Evolutionary conservation across 139 green algal species (phyloP).

Genomic region (Chlorella sp.): DNA sequence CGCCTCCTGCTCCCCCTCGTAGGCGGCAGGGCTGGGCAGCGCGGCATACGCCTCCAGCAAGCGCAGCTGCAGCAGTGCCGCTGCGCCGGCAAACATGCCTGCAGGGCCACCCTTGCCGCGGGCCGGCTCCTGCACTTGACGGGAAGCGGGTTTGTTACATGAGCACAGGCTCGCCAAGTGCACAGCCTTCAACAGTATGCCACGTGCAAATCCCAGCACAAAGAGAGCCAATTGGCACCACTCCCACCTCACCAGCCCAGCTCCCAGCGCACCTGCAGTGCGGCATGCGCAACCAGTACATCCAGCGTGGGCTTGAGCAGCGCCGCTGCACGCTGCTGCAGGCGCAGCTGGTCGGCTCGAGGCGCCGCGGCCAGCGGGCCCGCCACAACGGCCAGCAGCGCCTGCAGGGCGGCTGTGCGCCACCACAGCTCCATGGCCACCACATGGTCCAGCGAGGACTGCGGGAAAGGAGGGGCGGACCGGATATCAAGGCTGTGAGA

Average conservation of each 20-base stretch:
- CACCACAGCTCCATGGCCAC: slow-evolving; percentile 79
- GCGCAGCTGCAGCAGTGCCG: slow-evolving; percentile 70
- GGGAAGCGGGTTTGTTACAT: background rate
- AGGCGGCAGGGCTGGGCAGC: slow-evolving; percentile 49
- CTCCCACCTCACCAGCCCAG: background rate
- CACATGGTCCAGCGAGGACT: slow-evolving; percentile 57
- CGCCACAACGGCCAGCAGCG: slow-evolving; percentile 61
- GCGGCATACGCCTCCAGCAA: slow-evolving; percentile 75
- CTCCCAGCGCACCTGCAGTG: slow-evolving; percentile 24
- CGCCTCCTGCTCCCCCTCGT: slow-evolving; percentile 51
- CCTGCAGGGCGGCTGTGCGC: slow-evolving; percentile 71
- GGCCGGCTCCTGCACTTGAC: slow-evolving; percentile 45
- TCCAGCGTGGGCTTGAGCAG: slow-evolving; percentile 50
- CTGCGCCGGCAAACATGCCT: slow-evolving; percentile 56
- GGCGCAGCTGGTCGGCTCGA: background rate
- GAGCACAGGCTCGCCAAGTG: background rate
- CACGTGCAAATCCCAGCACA: no score
- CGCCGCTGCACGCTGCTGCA: background rate
- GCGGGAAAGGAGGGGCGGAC: background rate
- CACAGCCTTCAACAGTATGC: background rate
- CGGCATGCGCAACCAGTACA: slow-evolving; percentile 26
- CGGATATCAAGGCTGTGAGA: no score
- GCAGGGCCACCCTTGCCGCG: slow-evolving; percentile 44
- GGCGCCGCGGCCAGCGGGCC: slow-evolving; percentile 28
- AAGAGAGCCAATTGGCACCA: no score